Percentiles rank a stretch among this genome's conserved stretches.
Evolutionary conservation across 2,329 filamentous ascomycete species (phyloP).

Genomic region (Berkeleyomyces rouxiae): DNA sequence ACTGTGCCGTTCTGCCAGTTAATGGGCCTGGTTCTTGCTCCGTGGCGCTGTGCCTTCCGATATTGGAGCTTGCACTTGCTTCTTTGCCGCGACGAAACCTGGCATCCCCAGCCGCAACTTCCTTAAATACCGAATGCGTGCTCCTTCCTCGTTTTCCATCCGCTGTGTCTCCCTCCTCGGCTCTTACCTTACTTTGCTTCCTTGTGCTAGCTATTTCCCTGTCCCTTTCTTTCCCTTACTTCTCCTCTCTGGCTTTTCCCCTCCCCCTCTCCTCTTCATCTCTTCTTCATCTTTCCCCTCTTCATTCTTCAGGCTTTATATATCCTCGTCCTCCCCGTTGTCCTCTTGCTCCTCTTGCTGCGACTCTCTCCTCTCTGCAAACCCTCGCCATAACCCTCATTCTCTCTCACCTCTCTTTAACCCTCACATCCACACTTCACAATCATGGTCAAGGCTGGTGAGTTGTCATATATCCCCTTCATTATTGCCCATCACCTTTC

Average conservation of each 20-base stretch:
- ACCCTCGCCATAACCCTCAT: neutral
- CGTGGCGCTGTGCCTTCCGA: neutral
- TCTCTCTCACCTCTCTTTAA: neutral
- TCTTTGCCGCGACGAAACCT: conserved; percentile 4
- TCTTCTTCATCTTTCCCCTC: neutral
- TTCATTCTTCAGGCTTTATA: conserved; percentile 1
- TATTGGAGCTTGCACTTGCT: conserved; percentile 8
- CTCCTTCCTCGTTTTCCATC: conserved; percentile 5
- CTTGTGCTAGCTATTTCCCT: conserved; percentile 1
- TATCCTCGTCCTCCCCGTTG: neutral
- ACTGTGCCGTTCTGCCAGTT: no score
- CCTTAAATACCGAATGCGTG: conserved; percentile 7
- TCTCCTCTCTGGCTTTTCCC: conserved; percentile 8
- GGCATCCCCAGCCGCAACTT: neutral
- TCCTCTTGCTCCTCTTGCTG: neutral
- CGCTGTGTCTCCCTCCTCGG: conserved; percentile 2
- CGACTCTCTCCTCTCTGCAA: conserved; percentile 2
- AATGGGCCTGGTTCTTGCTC: no score
- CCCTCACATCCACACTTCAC: conserved; percentile 15
- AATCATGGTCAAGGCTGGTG: conserved; percentile 47
- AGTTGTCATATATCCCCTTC: conserved; percentile 16
- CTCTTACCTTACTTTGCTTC: neutral
- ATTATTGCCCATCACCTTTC: neutral
- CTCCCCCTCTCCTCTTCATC: neutral
- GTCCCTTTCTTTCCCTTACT: conserved; percentile 4